These are phyloP conservation scores for Bipolaris cookei DNA, from an alignment of 2,329 filamentous ascomycete genomes.

Conservation along the genomic window DNA sequence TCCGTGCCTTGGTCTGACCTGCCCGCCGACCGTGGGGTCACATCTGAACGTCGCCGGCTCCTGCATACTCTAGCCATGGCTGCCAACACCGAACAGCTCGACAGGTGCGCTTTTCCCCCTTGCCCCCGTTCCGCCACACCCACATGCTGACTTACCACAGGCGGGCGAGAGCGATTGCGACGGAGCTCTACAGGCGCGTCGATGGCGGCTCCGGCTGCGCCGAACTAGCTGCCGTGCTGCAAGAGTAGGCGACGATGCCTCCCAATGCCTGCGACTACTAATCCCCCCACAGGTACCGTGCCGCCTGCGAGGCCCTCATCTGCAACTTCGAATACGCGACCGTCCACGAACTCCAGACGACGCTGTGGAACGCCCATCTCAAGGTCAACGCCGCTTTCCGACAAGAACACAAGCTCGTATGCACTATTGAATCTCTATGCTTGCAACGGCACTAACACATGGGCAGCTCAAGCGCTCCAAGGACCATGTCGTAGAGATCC, in stretches of 20 bases:
- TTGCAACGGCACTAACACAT: slow-evolving; percentile 11
- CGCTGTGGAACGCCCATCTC: slow-evolving; percentile 80
- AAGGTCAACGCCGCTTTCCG: slow-evolving; percentile 80
- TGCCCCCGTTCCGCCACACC: background rate
- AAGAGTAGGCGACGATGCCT: slow-evolving; percentile 36
- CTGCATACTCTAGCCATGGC: slow-evolving; percentile 50
- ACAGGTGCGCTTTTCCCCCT: slow-evolving; percentile 53
- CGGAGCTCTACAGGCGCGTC: slow-evolving; percentile 57
- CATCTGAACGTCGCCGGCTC: slow-evolving; percentile 42
- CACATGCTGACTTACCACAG: slow-evolving; percentile 37
- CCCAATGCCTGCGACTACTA: slow-evolving; percentile 21
- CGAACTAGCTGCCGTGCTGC: slow-evolving; percentile 55
- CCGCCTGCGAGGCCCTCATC: slow-evolving; percentile 73
- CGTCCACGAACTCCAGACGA: slow-evolving; percentile 68
- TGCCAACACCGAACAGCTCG: slow-evolving; percentile 57
- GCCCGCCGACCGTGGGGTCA: slow-evolving; percentile 60
- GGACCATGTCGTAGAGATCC: slow-evolving; percentile 66
- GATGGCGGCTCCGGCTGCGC: slow-evolving; percentile 58
- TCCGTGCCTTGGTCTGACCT: slow-evolving; percentile 65
- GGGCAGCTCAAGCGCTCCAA: slow-evolving; percentile 56
- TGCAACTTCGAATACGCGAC: slow-evolving; percentile 73
- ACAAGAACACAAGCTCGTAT: slow-evolving; percentile 55
- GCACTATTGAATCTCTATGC: background rate
- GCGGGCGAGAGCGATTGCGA: slow-evolving; percentile 57
- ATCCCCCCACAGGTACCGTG: slow-evolving; percentile 64